Evolutionary conservation across 257 asterid species (phyloP).

Genomic region (Rubia yunnanensis): DNA sequence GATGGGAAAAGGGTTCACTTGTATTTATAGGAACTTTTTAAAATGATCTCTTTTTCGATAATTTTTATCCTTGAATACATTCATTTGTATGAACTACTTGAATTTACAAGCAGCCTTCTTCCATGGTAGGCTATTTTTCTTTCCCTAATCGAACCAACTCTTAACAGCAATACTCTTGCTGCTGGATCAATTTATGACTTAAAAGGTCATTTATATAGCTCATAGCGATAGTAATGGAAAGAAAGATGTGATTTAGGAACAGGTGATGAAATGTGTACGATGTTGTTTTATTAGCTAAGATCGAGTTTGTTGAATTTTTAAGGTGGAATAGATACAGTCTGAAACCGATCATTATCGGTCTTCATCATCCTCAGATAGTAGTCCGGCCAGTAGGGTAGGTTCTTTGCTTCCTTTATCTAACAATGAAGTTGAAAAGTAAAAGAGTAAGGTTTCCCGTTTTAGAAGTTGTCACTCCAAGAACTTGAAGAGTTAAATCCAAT

Average conservation of each 20-base stretch:
- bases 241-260: not conserved
- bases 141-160: too few species aligned
- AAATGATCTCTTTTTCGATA: not conserved
- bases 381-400: constrained; percentile 88
- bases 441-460: too few species aligned
- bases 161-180: not conserved
- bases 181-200: not conserved
- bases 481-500: too few species aligned
- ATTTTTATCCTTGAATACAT: not conserved
- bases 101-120: not conserved
- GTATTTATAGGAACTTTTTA: not conserved
- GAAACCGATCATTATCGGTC: constrained; percentile 87
- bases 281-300: constrained; percentile 6
- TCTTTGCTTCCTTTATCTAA: too few species aligned
- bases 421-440: too few species aligned
- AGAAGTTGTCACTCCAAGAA: too few species aligned
- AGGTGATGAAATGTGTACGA: not conserved
- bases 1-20: constrained; percentile 1
- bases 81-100: constrained; percentile 2
- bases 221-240: not conserved
- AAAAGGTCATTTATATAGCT: not conserved
- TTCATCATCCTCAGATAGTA: constrained; percentile 95
- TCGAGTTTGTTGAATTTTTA: constrained; percentile 11
- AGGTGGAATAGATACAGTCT: constrained; percentile 93
- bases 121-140: too few species aligned